Base-by-base conservation (phyloP, 371 early-diverging fungal genomes). In the Mortierella sp. region DNA sequence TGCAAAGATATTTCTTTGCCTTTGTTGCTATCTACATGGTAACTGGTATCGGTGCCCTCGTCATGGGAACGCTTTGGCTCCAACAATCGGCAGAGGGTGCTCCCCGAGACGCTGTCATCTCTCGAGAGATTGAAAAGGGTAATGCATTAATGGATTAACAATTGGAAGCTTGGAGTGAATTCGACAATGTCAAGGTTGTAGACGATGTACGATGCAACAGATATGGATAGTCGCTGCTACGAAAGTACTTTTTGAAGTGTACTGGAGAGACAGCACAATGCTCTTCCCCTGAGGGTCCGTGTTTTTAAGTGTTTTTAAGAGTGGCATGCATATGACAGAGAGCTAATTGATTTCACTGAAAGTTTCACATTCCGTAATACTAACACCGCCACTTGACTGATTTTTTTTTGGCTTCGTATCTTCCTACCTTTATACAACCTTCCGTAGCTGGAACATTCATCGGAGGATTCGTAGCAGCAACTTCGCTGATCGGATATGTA, bases 31-130 rank as follows among this genome's bases (percentile, higher is more conserved):
- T 80, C 63, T 80, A 75, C 57, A 58, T 75, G 66, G 6, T 75
- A 47, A 69, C 81, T 0, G 81, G 81, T 3, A 49, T 72, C 39
- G 75, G 62, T 1, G 81, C 75, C 49, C 20, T 80, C 30, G 32
- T 70, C 14, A 68, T 80, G 72, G 81, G 81, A 32, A 69, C 59
- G 4, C 16, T 80, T 3, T 80, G 81, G 81, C 73, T 80, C 9
- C 49, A 30, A 22, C 75, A 80, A 49, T 72, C 81, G 0, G 62
- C 30, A 16, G 81, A 75, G 9, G 81, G 81, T 37, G 75, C 75
- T 30, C 81, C 81, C 3, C 72, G 81, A 47, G 81, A 80, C 35
- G 76, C 81, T n/a, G 81, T 80, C 61, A 80, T 80, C 65, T 75
- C 81, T n/a, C 72, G 69, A 9, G 61, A 55, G 30, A 68, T 80